Evolutionary conservation across 768 basidiomycete species (phyloP), one percentile per base, ranked within the genome.

Genomic region (Boletellus ananas): DNA sequence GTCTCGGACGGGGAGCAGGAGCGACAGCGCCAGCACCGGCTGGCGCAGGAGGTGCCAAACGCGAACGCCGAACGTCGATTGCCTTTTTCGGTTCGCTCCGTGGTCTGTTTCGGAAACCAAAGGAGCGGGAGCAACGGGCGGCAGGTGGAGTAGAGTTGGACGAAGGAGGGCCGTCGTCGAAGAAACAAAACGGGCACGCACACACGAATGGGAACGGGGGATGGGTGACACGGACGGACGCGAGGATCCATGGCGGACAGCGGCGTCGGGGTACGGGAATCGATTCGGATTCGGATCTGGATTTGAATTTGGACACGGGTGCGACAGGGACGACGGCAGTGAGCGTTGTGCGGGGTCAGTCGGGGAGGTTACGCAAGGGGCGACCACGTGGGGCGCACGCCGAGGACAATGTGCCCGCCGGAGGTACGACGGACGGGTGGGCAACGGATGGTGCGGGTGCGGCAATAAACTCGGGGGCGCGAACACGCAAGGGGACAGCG

Each of bases 161-260:
- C 3, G 60, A 51, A 3, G 45, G 10, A 5, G 25, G 8, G 20
- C 8, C 35, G 4, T 48, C 61, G 12, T 49, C 58, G 5, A 35
- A 12, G 1, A 29, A 29, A 11, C 9, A 18, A 3, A 42, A 35
- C 33, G 47, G 16, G 8, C 34, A 29, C 33, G n/a, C 23, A 9
- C 41, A 11, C 29, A 7, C 29, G 13, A 50, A 40, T 12, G 42
- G 36, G 8, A 44, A 20, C 2, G 31, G 13, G 10, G 50, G 56
- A 4, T 69, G 67, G 67, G 58, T 64, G n/a, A 64, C 67, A 16
- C 47, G 65, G 29, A 67, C 65, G 39, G 67, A 67, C 34, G 55
- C 55, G 3, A 25, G 59, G 42, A 38, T 65, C 41, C 52, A 44
- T 29, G 48, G 43, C 17, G 23, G 23, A 9, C 21, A 42, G 41